Conservation (phyloP, 192 early-diverging fungal genomes). For the Linnemannia schmuckeri region DNA sequence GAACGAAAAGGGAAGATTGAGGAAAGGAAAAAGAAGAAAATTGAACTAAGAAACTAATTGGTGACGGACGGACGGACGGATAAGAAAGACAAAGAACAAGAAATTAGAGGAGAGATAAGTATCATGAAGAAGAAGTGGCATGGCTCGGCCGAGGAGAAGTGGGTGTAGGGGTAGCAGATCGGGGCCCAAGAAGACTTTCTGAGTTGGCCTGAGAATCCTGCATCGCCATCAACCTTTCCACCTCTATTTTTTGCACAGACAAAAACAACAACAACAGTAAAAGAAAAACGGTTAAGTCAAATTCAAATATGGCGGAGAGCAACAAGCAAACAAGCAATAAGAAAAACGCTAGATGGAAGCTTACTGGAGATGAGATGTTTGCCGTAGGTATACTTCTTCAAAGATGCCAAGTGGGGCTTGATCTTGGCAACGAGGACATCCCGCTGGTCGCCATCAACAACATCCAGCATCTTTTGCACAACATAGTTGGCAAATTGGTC, state of each 20-base stretch:
- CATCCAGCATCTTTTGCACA: conserved; percentile 99
- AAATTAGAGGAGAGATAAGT: background rate
- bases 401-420: conserved; percentile 88
- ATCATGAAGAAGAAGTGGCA: background rate
- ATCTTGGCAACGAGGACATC: conserved; percentile 92
- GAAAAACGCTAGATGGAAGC: conserved; percentile 4
- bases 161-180: background rate
- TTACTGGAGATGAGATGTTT: conserved; percentile 92
- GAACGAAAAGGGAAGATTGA: background rate
- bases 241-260: conserved; percentile 22
- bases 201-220: conserved; percentile 25
- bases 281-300: conserved; percentile 29
- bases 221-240: conserved; percentile 47
- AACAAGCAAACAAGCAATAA: background rate
- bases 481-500: conserved; percentile 99
- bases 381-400: conserved; percentile 98
- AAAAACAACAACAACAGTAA: background rate
- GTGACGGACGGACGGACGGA: no score
- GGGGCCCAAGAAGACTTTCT: conserved; percentile 5
- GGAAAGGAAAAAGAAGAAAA: background rate
- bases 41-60: background rate
- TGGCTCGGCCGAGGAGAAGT: background rate
- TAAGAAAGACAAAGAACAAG: no score
- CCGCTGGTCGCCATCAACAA: conserved; percentile 92
- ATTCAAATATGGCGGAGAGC: background rate